phyloP scores from a whole-genome alignment of 495 filamentous ascomycete genomes.

The Penicillium canescens region DNA sequence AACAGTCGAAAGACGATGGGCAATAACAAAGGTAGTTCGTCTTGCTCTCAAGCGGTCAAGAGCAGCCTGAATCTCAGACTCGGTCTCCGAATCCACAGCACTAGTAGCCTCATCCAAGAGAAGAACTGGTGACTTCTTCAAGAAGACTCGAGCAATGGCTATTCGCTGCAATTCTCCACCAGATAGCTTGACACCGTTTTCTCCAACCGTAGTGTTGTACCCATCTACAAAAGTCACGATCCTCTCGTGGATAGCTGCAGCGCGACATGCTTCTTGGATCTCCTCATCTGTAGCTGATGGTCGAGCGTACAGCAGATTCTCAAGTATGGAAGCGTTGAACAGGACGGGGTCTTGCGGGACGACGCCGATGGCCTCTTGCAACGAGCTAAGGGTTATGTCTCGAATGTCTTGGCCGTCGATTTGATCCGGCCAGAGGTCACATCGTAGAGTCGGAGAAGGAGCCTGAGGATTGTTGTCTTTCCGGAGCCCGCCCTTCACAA shows the following conservation, averaged over 20 bases:
- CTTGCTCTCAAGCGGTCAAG: conserved; percentile 31
- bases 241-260: conserved; percentile 67
- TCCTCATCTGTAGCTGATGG: conserved; percentile 61
- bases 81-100: conserved; percentile 55
- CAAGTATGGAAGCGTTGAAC: conserved; percentile 72
- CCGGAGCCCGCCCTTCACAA: conserved; percentile 72
- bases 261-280: conserved; percentile 68
- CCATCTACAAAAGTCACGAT: conserved; percentile 64
- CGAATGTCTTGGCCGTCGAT: conserved; percentile 76
- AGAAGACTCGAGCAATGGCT: conserved; percentile 65
- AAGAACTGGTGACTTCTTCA: conserved; percentile 50
- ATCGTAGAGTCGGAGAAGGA: conserved; percentile 73
- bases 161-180: conserved; percentile 75
- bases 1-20: conserved; percentile 80
- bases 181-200: conserved; percentile 66
- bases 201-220: conserved; percentile 62
- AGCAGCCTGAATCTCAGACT: conserved; percentile 47
- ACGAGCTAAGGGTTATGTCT: conserved; percentile 63
- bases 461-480: conserved; percentile 74
- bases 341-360: conserved; percentile 67
- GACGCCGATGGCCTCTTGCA: conserved; percentile 67
- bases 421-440: conserved; percentile 60
- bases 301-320: conserved; percentile 71
- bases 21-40: conserved; percentile 37
- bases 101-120: conserved; percentile 60